Base-by-base conservation (phyloP, 2,329 filamentous ascomycete species). In the Venturia pyrina region DNA sequence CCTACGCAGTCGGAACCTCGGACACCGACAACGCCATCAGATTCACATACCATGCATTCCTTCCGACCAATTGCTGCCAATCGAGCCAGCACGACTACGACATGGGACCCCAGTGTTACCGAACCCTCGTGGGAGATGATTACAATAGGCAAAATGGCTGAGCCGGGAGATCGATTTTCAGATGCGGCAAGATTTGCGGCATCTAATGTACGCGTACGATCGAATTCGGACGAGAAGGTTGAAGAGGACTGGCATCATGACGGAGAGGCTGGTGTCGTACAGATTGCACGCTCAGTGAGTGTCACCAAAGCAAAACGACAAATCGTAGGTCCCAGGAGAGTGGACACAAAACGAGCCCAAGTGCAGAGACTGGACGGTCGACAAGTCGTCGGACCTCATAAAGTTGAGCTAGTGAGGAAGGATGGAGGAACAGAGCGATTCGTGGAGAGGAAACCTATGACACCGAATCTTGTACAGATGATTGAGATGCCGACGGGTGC, bases 81-180 rank as follows among this genome's bases (percentile, higher is more conserved):
- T 21, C 41, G 41, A 40, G 60, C 41, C 34, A 50, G 28, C 28
- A 65, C 41, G 34, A 40, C 57, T 5, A 44, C 59, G 57, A 60
- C 65, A 32, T 41, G 43, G 46, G 59, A 66, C 5, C 34, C 37
- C 8, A 21, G 21, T 57, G 17, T 48, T 19, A 34, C 43, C 10
- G 65, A 66, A 28, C 65, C 62, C 10, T 32, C 28, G 21, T 66
- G 65, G 65, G 65, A 66, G 43, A 66, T 66, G 65, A 66, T 66
- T 24, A 66, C 63, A 19, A 56, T 66, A 7, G 64, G 64, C 21
- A 66, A 66, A 43, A 43, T 62, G 37, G 21, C 48, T 19, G 56
- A 62, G 41, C 64, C 59, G n/a, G 64, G 64, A 7, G 64, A 66
- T 43, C 2, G 37, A 17, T 44, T 62, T 32, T 59, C 63, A 10